Evolutionary conservation across 208 protist species (phyloP).

Genomic region (Vickermania spadyakhi): DNA sequence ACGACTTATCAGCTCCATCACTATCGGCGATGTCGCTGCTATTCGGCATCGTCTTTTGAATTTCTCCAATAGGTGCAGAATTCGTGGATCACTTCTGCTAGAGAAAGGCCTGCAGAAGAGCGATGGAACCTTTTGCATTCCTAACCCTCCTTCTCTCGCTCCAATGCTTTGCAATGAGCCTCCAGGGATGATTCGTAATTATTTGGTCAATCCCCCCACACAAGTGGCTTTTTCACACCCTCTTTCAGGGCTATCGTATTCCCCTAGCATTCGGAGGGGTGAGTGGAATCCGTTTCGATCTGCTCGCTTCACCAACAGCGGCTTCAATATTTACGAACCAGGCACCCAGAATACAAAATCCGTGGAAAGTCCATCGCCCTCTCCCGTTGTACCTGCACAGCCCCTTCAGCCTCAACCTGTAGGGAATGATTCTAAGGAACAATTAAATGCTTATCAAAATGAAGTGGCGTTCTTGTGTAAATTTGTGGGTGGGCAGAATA

Average conservation of each 20-base stretch:
- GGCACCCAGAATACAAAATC: conserved; percentile 4
- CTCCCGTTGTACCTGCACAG: background rate
- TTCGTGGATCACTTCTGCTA: conserved; percentile 83
- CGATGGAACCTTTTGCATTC: conserved; percentile 62
- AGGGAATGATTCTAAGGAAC: conserved; percentile 22
- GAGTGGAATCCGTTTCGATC: conserved; percentile 24
- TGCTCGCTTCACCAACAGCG: conserved; percentile 33
- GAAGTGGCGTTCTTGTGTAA: background rate
- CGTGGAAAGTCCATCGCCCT: background rate
- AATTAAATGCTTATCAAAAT: conserved; percentile 1
- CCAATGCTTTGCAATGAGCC: conserved; percentile 29
- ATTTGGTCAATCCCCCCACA: conserved; percentile 3
- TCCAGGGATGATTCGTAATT: conserved; percentile 42
- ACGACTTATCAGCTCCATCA: conserved; percentile 14
- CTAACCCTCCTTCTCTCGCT: conserved; percentile 20
- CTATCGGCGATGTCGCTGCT: conserved; percentile 32
- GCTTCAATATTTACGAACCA: conserved; percentile 64
- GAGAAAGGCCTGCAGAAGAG: conserved; percentile 54
- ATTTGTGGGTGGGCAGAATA: background rate
- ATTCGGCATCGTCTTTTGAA: conserved; percentile 64
- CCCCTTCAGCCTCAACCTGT: conserved; percentile 6
- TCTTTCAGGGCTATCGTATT: conserved; percentile 27
- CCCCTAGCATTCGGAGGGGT: conserved; percentile 16
- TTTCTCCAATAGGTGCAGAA: conserved; percentile 52
- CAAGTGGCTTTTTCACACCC: conserved; percentile 30